phyloP scores from a whole-genome alignment of 208 protist species.

The Wallacemonas sp. region DNA sequence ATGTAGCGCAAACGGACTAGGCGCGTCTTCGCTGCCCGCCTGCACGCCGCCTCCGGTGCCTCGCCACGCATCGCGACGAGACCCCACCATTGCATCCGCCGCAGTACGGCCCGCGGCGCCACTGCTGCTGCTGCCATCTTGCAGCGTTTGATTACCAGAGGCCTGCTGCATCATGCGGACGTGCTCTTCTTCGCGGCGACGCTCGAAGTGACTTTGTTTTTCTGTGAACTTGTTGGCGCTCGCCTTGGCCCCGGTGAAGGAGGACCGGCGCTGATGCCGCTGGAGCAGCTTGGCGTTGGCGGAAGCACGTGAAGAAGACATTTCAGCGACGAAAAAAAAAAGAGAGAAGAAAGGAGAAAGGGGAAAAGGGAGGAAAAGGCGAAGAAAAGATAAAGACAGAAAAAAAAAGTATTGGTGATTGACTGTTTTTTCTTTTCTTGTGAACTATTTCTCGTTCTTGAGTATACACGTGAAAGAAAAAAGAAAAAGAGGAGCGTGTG shows the following conservation, averaged over 20 bases:
- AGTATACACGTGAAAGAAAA: background rate
- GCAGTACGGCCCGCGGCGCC: constrained; percentile 14
- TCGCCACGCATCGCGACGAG: background rate
- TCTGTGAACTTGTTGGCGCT: constrained; percentile 59
- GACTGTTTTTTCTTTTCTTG: background rate
- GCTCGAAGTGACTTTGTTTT: constrained; percentile 80
- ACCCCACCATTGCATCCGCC: background rate
- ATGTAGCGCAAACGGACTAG: constrained; percentile 32
- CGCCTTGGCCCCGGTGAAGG: constrained; percentile 35
- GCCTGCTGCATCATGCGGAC: constrained; percentile 28
- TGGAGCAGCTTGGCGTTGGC: constrained; percentile 58
- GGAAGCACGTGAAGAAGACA: constrained; percentile 39
- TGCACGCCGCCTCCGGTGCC: constrained; percentile 10
- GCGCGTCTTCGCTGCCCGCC: constrained; percentile 16
- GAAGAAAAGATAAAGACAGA: background rate
- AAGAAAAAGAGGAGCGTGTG: background rate
- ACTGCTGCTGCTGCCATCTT: constrained; percentile 13
- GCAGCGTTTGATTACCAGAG: constrained; percentile 6
- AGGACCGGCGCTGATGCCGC: constrained; percentile 42
- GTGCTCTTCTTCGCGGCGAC: constrained; percentile 69
- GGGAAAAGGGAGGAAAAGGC: background rate
- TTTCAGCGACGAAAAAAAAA: constrained; percentile 21
- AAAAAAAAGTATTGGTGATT: background rate
- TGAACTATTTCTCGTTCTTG: constrained; percentile 2
- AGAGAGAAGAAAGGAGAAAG: constrained; percentile 17